Evolutionary conservation across 2,329 filamentous ascomycete genomes (phyloP).

Genomic region (Cordyceps farinosa): DNA sequence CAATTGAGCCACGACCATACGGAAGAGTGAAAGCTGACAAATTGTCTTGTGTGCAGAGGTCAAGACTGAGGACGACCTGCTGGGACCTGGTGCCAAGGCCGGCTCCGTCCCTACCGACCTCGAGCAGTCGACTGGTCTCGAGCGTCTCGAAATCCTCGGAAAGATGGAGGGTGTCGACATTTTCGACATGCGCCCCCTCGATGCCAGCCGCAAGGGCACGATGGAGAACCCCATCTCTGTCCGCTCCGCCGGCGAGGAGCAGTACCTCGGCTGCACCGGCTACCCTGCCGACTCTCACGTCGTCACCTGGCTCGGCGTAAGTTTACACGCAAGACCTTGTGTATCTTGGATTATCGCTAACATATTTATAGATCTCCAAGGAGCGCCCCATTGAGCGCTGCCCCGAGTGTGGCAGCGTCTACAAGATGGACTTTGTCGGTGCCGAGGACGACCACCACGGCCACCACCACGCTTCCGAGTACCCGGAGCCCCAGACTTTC

Average conservation of each 20-base stretch:
- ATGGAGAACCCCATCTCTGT: conserved; percentile 86
- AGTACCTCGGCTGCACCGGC: conserved; percentile 95
- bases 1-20: neutral
- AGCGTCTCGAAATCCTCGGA: conserved; percentile 97
- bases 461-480: conserved; percentile 56
- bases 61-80: conserved; percentile 74
- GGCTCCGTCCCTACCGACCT: conserved; percentile 90
- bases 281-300: conserved; percentile 87
- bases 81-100: conserved; percentile 74
- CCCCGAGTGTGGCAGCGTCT: conserved; percentile 91
- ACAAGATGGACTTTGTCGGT: conserved; percentile 97
- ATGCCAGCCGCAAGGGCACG: conserved; percentile 87
- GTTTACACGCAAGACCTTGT: conserved; percentile 32
- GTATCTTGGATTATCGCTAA: conserved; percentile 9
- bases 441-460: conserved; percentile 69
- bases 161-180: conserved; percentile 99
- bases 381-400: conserved; percentile 92
- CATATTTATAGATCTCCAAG: conserved; percentile 63
- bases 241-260: conserved; percentile 89
- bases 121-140: conserved; percentile 93
- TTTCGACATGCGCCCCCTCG: conserved; percentile 97
- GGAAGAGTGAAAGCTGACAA: conserved; percentile 20
- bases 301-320: conserved; percentile 85
- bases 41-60: conserved; percentile 60
- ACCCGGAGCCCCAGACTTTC: conserved; percentile 91